phyloP scores from a whole-genome alignment of 2,329 filamentous ascomycete genomes.

The Hymenoscyphus infarciens region DNA sequence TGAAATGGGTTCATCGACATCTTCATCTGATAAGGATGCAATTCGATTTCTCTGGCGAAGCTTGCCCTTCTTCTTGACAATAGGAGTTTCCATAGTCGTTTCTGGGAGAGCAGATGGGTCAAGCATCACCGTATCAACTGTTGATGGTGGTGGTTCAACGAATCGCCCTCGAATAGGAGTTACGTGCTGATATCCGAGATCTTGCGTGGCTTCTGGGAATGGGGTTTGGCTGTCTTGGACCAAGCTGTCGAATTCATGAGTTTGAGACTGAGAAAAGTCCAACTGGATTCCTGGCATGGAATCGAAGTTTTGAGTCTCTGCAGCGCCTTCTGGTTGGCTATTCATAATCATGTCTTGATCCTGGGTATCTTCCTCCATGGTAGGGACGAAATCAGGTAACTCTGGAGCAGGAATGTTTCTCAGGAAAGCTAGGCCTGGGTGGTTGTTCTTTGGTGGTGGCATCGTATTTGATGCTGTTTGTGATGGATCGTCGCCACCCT shows the following conservation, averaged over 20 bases:
- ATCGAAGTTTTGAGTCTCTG: conserved; percentile 41
- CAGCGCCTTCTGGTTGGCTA: conserved; percentile 42
- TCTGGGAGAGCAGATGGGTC: conserved; percentile 35
- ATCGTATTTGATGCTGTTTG: background rate
- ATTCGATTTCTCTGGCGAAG: conserved; percentile 46
- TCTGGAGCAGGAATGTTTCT: conserved; percentile 49
- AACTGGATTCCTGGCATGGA: conserved; percentile 44
- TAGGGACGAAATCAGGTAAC: conserved; percentile 43
- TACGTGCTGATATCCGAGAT: conserved; percentile 69
- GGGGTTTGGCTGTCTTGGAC: conserved; percentile 64
- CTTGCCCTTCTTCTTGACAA: conserved; percentile 58
- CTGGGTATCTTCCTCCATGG: conserved; percentile 39
- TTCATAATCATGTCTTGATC: conserved; percentile 44
- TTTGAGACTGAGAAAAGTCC: conserved; percentile 58
- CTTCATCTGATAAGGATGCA: conserved; percentile 41
- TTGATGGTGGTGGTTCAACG: conserved; percentile 61
- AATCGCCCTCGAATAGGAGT: conserved; percentile 70
- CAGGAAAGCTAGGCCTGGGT: conserved; percentile 42
- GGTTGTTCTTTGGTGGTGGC: background rate
- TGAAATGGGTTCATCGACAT: conserved; percentile 25
- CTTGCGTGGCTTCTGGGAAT: conserved; percentile 74
- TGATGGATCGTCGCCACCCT: conserved; percentile 31
- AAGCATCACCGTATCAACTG: conserved; percentile 64
- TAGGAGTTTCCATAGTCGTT: conserved; percentile 58
- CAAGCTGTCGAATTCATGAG: conserved; percentile 55